Conservation (phyloP, 2,329 filamentous ascomycete genomes). For the Beauveria sp. region DNA sequence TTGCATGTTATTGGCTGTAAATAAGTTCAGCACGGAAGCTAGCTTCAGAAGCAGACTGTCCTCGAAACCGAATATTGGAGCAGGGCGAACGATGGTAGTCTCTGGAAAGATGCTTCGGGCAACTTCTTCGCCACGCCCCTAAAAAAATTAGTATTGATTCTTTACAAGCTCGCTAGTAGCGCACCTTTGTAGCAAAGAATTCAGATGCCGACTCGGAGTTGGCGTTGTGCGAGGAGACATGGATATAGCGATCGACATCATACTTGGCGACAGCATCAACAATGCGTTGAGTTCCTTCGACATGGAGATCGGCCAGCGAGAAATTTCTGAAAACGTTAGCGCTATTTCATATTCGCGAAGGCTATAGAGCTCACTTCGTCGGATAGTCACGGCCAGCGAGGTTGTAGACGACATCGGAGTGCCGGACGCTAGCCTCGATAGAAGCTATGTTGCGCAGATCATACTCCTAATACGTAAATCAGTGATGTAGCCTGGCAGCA, state of each 20-base stretch:
- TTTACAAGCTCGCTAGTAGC: conserved; percentile 11
- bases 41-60: conserved; percentile 84
- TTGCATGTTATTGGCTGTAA: conserved; percentile 90
- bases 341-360: conserved; percentile 17
- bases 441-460: conserved; percentile 91
- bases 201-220: conserved; percentile 71
- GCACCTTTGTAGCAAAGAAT: conserved; percentile 84
- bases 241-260: conserved; percentile 92
- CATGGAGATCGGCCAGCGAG: conserved; percentile 81
- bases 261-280: conserved; percentile 94
- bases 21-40: conserved; percentile 68
- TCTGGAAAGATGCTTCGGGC: conserved; percentile 89
- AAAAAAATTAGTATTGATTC: conserved; percentile 14
- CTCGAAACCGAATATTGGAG: conserved; percentile 91
- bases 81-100: conserved; percentile 90
- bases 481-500: not conserved
- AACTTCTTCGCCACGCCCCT: conserved; percentile 74
- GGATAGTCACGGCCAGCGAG: conserved; percentile 89
- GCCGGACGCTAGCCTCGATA: conserved; percentile 91
- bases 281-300: conserved; percentile 88
- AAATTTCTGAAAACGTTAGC: conserved; percentile 69
- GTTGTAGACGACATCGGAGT: conserved; percentile 97
- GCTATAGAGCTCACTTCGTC: conserved; percentile 63
- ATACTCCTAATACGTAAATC: conserved; percentile 59
- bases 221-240: conserved; percentile 93